These are phyloP conservation scores for Penicillium herquei DNA, from an alignment of 495 filamentous ascomycete genomes.

Conservation along the genomic window DNA sequence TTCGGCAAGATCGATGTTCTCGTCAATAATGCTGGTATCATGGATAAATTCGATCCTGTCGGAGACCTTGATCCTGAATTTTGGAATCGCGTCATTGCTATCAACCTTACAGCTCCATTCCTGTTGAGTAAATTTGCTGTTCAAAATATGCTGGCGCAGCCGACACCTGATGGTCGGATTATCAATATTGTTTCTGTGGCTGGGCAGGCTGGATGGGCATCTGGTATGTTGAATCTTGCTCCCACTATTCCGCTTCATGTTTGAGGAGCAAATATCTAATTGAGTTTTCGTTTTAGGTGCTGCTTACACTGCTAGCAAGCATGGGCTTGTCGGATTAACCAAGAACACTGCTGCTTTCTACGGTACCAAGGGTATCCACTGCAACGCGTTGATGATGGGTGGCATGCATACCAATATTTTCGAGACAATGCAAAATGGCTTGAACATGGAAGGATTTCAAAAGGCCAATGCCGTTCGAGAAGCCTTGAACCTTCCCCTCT, in stretches of 20 bases:
- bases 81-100: conserved; percentile 57
- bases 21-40: conserved; percentile 49
- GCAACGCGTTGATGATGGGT: conserved; percentile 55
- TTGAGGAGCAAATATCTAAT: too few relatives aligned
- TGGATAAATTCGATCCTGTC: conserved; percentile 57
- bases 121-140: conserved; percentile 53
- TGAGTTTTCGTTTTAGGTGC: conserved; percentile 9
- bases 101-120: conserved; percentile 61
- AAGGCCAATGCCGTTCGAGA: conserved; percentile 29
- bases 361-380: conserved; percentile 54
- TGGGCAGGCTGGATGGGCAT: conserved; percentile 31
- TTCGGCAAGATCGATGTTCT: conserved; percentile 39
- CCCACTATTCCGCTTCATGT: background rate
- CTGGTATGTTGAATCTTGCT: conserved; percentile 22
- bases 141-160: conserved; percentile 37
- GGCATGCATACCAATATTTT: conserved; percentile 57
- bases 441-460: conserved; percentile 46
- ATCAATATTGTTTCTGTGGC: conserved; percentile 41
- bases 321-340: conserved; percentile 53
- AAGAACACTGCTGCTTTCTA: conserved; percentile 63
- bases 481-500: conserved; percentile 21
- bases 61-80: conserved; percentile 46
- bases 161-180: conserved; percentile 29
- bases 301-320: conserved; percentile 20
- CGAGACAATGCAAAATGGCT: conserved; percentile 43